Conservation (phyloP, 768 basidiomycete species). For the Leccinum subgranulosum region DNA sequence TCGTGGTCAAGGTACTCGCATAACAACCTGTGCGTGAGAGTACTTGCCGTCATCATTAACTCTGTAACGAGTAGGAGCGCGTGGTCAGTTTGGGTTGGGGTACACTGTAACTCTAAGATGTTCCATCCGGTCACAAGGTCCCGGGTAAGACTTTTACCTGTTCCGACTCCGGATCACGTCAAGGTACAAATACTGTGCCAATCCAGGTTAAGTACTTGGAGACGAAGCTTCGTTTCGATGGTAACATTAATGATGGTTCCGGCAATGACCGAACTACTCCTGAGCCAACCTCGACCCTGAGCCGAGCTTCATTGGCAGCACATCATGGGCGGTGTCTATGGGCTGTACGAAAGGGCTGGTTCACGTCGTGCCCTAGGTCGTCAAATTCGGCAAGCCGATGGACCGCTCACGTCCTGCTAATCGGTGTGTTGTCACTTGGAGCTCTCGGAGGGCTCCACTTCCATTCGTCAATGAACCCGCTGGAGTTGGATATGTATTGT, state of each 20-base stretch:
- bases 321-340: conserved; percentile 49
- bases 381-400: conserved; percentile 32
- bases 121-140: not conserved
- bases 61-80: not conserved
- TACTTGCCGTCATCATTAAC: not conserved
- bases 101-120: not conserved
- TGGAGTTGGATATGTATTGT: conserved; percentile 42
- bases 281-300: conserved; percentile 82
- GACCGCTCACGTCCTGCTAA: conserved; percentile 94
- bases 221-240: conserved; percentile 90
- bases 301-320: conserved; percentile 68
- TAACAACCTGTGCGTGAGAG: not conserved
- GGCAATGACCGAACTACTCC: conserved; percentile 97
- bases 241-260: conserved; percentile 84
- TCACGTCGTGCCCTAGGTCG: conserved; percentile 93
- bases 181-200: conserved; percentile 61
- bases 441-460: not conserved
- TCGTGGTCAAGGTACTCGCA: not conserved
- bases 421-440: conserved; percentile 19
- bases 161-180: conserved; percentile 63
- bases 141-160: not conserved
- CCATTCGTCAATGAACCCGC: not conserved
- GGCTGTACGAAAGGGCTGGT: conserved; percentile 89
- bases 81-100: not conserved
- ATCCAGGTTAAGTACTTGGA: conserved; percentile 71